These are phyloP conservation scores for Nicotiana paniculata DNA, from an alignment of 257 asterid genomes.

Conservation along the genomic window DNA sequence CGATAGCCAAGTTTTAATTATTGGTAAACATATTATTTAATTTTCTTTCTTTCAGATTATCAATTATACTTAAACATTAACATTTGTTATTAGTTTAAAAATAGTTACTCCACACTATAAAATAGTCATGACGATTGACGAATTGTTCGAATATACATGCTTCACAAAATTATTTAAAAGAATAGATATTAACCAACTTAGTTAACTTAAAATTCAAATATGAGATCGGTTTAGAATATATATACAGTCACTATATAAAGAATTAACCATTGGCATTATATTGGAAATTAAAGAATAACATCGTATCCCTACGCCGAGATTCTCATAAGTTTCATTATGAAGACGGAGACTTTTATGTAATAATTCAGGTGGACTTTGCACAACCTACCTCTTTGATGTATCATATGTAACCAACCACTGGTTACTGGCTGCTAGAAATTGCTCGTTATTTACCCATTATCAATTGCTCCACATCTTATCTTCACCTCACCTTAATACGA, in stretches of 20 bases:
- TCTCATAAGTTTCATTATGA: conserved; percentile 2
- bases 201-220: not conserved
- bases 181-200: not conserved
- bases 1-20: not conserved
- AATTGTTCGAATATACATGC: too few relatives aligned
- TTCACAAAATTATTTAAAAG: not conserved
- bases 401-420: conserved; percentile 1
- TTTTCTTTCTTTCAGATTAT: not conserved
- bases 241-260: too few relatives aligned
- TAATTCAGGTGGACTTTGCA: not conserved
- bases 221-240: not conserved
- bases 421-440: not conserved
- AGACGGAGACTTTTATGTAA: not conserved
- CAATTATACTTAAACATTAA: not conserved
- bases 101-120: not conserved
- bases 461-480: not conserved
- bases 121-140: too few relatives aligned
- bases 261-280: too few relatives aligned
- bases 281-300: not conserved
- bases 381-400: not conserved
- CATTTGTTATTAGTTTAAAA: too few relatives aligned
- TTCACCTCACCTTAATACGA: not conserved
- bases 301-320: not conserved
- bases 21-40: not conserved
- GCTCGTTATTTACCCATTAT: not conserved